A percentile compares a stretch with the other conserved stretches of the same genome.
Evolutionary conservation across 1,284 basidiomycete genomes (phyloP).

Genomic region (Ganoderma boninense): DNA sequence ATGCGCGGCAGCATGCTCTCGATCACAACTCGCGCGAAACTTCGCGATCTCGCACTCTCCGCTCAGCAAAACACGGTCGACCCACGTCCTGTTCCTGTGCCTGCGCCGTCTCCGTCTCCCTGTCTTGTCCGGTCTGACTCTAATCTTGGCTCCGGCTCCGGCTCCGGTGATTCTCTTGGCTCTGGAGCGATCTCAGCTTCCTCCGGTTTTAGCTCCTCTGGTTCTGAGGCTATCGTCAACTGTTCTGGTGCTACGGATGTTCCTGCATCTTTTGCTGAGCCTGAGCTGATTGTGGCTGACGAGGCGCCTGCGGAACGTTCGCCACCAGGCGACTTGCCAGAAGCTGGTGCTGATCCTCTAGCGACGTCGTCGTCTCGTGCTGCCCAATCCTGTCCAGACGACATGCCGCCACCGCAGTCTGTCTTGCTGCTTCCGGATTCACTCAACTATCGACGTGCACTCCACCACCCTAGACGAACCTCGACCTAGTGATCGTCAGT

Average conservation of each 20-base stretch:
- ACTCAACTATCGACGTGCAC: background rate
- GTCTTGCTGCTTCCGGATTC: background rate
- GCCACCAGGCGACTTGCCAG: background rate
- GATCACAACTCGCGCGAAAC: background rate
- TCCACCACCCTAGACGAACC: background rate
- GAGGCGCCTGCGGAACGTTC: background rate
- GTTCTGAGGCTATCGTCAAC: background rate
- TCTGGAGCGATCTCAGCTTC: background rate
- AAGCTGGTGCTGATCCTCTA: background rate
- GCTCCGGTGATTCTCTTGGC: background rate
- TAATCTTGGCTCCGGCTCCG: background rate
- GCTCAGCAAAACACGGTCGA: background rate
- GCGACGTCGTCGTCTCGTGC: background rate
- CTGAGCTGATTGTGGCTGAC: background rate
- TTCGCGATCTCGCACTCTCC: conserved; percentile 3
- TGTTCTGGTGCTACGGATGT: background rate
- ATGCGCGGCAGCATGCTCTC: conserved; percentile 11
- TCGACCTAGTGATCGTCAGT: background rate
- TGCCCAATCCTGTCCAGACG: background rate
- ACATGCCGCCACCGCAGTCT: too few species aligned
- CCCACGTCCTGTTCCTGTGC: background rate
- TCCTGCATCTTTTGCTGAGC: background rate
- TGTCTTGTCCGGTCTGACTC: background rate
- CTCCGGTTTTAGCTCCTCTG: background rate
- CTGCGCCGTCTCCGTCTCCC: background rate